Evolutionary conservation across 768 basidiomycete genomes (phyloP).

Genomic region (Roridomyces roridus): DNA sequence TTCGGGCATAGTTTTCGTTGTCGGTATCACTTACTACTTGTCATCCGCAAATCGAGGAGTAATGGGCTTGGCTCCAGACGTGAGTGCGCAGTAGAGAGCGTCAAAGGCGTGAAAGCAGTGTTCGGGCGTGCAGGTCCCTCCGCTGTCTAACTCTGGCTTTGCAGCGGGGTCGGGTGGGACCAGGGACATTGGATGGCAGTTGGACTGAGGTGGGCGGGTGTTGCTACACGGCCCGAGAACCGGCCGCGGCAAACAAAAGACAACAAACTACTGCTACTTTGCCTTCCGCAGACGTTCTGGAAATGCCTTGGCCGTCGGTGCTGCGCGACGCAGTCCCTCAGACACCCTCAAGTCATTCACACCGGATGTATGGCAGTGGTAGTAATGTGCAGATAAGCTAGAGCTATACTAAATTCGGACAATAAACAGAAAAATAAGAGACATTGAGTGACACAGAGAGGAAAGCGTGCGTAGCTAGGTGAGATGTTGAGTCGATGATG

Average conservation of each 20-base stretch:
- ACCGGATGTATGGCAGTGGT: background rate
- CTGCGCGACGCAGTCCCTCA: too few relatives aligned
- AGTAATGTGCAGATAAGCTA: constrained; percentile 23
- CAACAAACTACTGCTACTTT: too few relatives aligned
- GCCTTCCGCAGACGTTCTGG: too few relatives aligned
- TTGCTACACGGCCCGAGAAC: too few relatives aligned
- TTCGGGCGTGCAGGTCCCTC: constrained; percentile 64
- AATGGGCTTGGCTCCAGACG: constrained; percentile 54
- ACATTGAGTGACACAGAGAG: constrained; percentile 3
- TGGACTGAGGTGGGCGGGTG: too few relatives aligned
- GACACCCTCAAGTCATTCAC: background rate
- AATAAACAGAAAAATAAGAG: constrained; percentile 22
- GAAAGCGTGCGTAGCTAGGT: background rate
- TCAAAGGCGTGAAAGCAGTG: constrained; percentile 88
- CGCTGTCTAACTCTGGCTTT: constrained; percentile 45
- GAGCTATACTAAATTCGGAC: background rate
- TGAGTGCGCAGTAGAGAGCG: constrained; percentile 78
- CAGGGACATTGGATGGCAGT: too few relatives aligned
- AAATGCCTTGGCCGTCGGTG: too few relatives aligned
- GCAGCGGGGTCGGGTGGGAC: constrained; percentile 56
- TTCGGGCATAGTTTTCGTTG: background rate
- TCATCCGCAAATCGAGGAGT: constrained; percentile 70
- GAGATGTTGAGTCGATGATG: constrained; percentile 5
- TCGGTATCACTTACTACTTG: constrained; percentile 67
- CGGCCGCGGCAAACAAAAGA: too few relatives aligned